Evolutionary conservation across 352 stramenopile genomes (phyloP).

Genomic region (Globisporangium mamillatum): DNA sequence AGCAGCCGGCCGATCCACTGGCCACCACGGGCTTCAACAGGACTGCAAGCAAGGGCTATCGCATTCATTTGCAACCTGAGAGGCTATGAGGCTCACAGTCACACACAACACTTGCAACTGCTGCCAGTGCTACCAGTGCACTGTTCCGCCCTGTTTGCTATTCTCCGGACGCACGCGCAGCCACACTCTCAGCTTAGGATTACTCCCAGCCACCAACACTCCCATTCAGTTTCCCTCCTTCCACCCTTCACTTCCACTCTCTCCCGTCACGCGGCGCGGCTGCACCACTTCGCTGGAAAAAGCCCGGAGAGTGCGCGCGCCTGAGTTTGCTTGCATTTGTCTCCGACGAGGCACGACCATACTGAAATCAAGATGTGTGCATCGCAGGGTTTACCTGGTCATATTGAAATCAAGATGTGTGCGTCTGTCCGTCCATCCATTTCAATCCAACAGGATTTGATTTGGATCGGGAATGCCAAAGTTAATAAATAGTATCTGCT

Average conservation of each 20-base stretch:
- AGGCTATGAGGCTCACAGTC: background rate
- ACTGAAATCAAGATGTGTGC: background rate
- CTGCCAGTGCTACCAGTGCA: background rate
- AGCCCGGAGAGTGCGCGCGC: background rate
- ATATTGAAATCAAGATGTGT: no score
- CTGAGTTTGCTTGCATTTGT: background rate
- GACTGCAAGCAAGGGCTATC: background rate
- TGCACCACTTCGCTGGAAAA: background rate
- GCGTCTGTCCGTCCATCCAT: background rate
- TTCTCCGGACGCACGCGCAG: background rate
- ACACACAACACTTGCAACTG: background rate
- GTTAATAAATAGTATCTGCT: background rate
- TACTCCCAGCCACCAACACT: background rate
- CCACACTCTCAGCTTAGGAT: background rate
- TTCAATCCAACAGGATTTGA: background rate
- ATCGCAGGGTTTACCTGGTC: background rate
- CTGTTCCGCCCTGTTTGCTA: background rate
- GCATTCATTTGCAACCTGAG: background rate
- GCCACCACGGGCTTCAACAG: background rate
- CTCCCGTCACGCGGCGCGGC: background rate
- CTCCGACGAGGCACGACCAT: background rate
- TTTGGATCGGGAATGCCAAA: background rate
- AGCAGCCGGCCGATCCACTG: background rate
- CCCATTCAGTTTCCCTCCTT: background rate
- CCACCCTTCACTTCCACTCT: background rate